These are phyloP conservation scores for Globisporangium spiculum DNA, from an alignment of 352 stramenopile genomes.

Conservation along the genomic window DNA sequence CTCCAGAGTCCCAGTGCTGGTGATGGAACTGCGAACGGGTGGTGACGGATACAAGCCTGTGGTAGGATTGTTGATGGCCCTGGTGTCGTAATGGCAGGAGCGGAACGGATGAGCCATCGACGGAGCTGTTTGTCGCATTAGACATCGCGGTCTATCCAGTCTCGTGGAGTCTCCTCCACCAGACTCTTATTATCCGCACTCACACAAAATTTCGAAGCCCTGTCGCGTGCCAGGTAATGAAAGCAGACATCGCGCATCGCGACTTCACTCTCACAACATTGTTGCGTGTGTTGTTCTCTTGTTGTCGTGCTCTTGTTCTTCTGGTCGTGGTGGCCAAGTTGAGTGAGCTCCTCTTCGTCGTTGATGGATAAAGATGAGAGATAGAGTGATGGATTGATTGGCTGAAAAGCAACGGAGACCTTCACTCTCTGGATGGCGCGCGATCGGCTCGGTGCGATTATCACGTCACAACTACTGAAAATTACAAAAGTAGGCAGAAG, in stretches of 20 bases:
- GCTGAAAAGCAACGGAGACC: background rate
- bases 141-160: background rate
- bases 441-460: background rate
- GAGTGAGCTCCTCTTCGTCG: background rate
- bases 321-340: background rate
- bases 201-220: background rate
- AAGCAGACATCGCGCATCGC: background rate
- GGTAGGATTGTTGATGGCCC: background rate
- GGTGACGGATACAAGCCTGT: background rate
- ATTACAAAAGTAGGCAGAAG: background rate
- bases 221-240: background rate
- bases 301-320: background rate
- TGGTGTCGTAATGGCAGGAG: too few relatives aligned
- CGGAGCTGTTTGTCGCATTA: background rate
- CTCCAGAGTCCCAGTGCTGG: background rate
- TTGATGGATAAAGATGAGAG: constrained; percentile 1
- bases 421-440: background rate
- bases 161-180: too few relatives aligned
- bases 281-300: background rate
- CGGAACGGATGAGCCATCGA: too few relatives aligned
- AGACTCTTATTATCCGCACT: background rate
- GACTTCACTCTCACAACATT: background rate
- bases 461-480: background rate
- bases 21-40: background rate
- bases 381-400: background rate